Evolutionary conservation across 345 rosid genomes (phyloP), one percentile per base, ranked within the genome.

Genomic region (Gossypium stocksii): DNA sequence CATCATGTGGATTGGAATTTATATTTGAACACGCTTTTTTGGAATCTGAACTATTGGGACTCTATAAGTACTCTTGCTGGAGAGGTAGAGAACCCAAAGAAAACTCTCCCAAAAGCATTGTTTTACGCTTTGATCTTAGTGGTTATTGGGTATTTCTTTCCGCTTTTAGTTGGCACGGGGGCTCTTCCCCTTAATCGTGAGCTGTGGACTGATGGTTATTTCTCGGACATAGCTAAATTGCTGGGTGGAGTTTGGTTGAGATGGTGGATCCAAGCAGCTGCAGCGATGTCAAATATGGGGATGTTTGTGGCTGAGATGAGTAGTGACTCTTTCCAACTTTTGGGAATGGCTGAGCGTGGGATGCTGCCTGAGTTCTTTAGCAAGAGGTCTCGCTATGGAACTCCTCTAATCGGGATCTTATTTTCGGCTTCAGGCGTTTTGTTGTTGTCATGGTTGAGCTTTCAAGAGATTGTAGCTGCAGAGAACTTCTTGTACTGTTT

Each of bases 261-360:
- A 27, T 60, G 64, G 64, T 60, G 64, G 64, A 60, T 60, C 64
- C 64, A 60, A 27, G 64, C 64, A 27, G 64, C 64, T 25, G 64
- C 64, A 2, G 64, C 64, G 13, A 60, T 60, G 64, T 60, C 64
- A 6, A 65, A 65, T 43, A 65, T 65, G 69, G 69, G 69, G 51
- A 65, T 65, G 69, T 65, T 65, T 43, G 69, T 65, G 69, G 69
- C 69, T 65, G 69, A 65, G 69, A 65, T 65, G 69, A 65, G 69
- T 43, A 65, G 69, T 5, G 69, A 65, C n/a, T 65, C 69, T 19
- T 65, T 65, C 69, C 69, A 65, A 65, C 69, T 65, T 65, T 2
- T 65, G 51, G 69, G 69, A 19, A 65, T 65, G 69, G 69, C 69
- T 4, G 69, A 65, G 17, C 69, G 64, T 13, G 64, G 64, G 64